A percentile compares a stretch with the other conserved stretches of the same genome.
Conservation (phyloP, 805 yeast genomes). For the Yarrowia phangngaensis region DNA sequence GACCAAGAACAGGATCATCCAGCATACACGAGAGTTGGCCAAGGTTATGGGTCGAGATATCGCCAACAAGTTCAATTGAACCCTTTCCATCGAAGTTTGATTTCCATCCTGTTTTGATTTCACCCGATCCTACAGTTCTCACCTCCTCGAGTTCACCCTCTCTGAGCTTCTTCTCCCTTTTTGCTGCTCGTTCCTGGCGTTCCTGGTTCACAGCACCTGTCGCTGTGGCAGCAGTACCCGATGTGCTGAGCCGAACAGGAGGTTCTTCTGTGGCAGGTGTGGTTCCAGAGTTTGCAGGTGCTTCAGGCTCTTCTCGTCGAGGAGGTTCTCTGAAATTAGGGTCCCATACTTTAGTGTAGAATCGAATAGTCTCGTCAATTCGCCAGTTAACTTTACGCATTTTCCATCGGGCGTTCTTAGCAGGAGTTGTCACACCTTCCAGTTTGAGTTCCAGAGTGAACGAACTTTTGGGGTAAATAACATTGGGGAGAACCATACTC, state of each 20-base stretch:
- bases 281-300: conserved; percentile 24
- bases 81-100: conserved; percentile 81
- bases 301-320: conserved; percentile 11
- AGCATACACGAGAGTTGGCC: conserved; percentile 72
- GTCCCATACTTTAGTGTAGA: conserved; percentile 44
- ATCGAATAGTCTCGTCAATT: conserved; percentile 74
- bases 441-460: conserved; percentile 79
- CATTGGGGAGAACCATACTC: conserved; percentile 81
- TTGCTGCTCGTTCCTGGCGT: conserved; percentile 8
- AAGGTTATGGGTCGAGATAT: conserved; percentile 37
- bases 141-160: conserved; percentile 53
- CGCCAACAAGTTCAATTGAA: conserved; percentile 56
- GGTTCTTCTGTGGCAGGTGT: conserved; percentile 29
- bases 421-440: conserved; percentile 46
- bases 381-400: conserved; percentile 88
- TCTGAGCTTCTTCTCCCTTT: conserved; percentile 22
- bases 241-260: conserved; percentile 34
- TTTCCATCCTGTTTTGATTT: conserved; percentile 90
- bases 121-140: conserved; percentile 72
- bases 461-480: conserved; percentile 79
- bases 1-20: conserved; percentile 74
- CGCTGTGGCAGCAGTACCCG: conserved; percentile 33
- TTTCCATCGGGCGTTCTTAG: conserved; percentile 65
- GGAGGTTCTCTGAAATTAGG: conserved; percentile 27
- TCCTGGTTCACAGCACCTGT: conserved; percentile 7